A percentile compares a stretch with the other conserved stretches of the same genome.
These are phyloP conservation scores for Pyrus pyrifolia DNA, from an alignment of 306 rosid species.

Conservation along the genomic window DNA sequence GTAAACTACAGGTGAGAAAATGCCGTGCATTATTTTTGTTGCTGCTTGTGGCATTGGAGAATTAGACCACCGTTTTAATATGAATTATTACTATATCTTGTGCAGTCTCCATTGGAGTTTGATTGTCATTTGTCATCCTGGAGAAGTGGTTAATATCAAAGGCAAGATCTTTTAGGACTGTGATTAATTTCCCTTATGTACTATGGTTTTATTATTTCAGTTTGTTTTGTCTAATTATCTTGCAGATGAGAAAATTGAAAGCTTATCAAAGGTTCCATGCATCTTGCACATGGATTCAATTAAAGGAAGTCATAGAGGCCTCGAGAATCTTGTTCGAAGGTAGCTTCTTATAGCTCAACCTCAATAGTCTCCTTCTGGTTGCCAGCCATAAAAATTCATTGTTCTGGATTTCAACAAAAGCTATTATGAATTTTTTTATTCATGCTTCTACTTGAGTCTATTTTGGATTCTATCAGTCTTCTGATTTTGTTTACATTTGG, in stretches of 20 bases:
- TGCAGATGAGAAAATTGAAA: conserved; percentile 40
- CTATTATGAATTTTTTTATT: neutral
- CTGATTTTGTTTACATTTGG: neutral
- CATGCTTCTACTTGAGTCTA: neutral
- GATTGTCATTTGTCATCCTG: conserved; percentile 66
- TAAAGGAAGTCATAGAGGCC: conserved; percentile 62
- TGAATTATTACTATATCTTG: conserved; percentile 13
- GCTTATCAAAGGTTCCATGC: conserved; percentile 50
- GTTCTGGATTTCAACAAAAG: neutral
- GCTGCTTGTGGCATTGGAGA: neutral
- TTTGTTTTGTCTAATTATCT: conserved; percentile 14
- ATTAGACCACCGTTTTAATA: conserved; percentile 14
- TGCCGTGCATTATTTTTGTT: conserved; percentile 4
- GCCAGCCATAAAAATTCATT: neutral
- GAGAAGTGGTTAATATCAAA: conserved; percentile 38
- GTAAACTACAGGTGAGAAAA: conserved; percentile 56
- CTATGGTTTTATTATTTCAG: neutral
- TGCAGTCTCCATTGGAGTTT: conserved; percentile 77
- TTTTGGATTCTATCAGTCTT: neutral
- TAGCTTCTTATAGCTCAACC: conserved; percentile 21
- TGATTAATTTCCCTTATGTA: conserved; percentile 14
- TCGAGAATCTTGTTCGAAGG: conserved; percentile 58
- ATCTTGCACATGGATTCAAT: conserved; percentile 78
- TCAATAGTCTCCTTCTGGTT: neutral
- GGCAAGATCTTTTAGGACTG: conserved; percentile 31